These are phyloP conservation scores for Yarrowia phangngaensis DNA, from an alignment of 805 yeast genomes.

Conservation along the genomic window DNA sequence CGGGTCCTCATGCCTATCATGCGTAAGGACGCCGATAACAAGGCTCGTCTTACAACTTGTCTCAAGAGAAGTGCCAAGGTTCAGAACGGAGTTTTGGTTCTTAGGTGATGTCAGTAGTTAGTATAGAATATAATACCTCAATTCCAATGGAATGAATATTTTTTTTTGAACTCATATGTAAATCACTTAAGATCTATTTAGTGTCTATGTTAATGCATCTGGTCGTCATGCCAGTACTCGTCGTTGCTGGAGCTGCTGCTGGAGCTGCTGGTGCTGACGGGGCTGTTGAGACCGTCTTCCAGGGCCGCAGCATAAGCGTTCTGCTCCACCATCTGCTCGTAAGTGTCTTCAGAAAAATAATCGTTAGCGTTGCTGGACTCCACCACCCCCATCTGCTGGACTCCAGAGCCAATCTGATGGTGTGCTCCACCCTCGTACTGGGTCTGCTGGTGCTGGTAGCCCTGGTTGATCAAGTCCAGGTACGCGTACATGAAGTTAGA, in stretches of 20 bases:
- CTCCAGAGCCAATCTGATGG: not conserved
- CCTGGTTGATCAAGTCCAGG: constrained; percentile 89
- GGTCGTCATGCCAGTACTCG: constrained; percentile 22
- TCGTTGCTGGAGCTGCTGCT: constrained; percentile 13
- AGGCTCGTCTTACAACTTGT: constrained; percentile 53
- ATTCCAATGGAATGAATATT: too few relatives aligned
- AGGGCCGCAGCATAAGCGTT: constrained; percentile 12
- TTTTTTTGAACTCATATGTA: too few relatives aligned
- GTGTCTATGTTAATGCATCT: not conserved
- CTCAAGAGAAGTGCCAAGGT: constrained; percentile 57
- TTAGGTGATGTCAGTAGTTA: constrained; percentile 10
- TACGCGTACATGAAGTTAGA: constrained; percentile 98
- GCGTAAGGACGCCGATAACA: constrained; percentile 60
- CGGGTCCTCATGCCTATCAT: constrained; percentile 59
- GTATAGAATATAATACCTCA: too few relatives aligned
- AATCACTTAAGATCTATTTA: not conserved
- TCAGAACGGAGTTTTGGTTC: constrained; percentile 44
- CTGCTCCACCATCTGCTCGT: constrained; percentile 24
- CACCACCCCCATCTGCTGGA: not conserved
- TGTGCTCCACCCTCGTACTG: constrained; percentile 12
- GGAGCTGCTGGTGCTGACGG: constrained; percentile 20
- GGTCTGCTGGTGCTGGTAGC: constrained; percentile 40
- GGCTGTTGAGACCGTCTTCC: constrained; percentile 16
- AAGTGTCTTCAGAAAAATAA: constrained; percentile 17
- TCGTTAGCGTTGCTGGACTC: constrained; percentile 14